Base-by-base conservation (phyloP, 1,139 yeast genomes). In the Yamadazyma friedrichii region DNA sequence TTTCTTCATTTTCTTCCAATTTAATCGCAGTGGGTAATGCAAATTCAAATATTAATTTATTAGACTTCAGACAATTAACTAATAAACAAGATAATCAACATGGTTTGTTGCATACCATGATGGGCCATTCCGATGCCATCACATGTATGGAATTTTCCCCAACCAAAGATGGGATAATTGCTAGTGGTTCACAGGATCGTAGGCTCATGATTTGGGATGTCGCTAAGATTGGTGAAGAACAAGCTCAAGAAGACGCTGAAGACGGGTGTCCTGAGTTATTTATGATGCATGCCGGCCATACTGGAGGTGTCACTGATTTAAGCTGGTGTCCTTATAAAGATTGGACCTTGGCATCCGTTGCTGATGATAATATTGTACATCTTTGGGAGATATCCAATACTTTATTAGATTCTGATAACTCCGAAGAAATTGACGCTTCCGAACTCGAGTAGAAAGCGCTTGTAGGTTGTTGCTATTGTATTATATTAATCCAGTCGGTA, bases 251-350 rank as follows among this genome's bases (percentile, higher is more conserved):
- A 55, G 84, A 84, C 48, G 86, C 84, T 31, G 84, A 78, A 45
- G 94, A 86, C 54, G 95, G 93, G 35, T 83, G 85, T 35, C 89
- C 93, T 6, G 95, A 86, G 55, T 62, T 85, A 30, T 71, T 85
- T 52, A 83, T 85, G 89, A 83, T 86, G 82, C 95, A 86, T 54
- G 94, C 93, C 29, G 95, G 95, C 13, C 94, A 85, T 55, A 83
- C 88, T 10, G 84, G 88, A 10, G 74, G 84, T 1, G 83, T 86
- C 9, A 80, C 82, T 28, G 95, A 86, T 57, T 70, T 85, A 50
- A 74, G 80, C 35, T 82, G 88, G 74, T 83, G 84, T 54, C 81
- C 84, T 3, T 78, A 72, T 52, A 73, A 78, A 43, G 85, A 85
- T 12, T 85, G 91, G 91, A 74, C 87, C 26, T 55, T 84, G 42